Evolutionary conservation across 1,284 basidiomycete genomes (phyloP), one percentile per base, ranked within the genome.

Genomic region (Stygiomarasmius scandens): DNA sequence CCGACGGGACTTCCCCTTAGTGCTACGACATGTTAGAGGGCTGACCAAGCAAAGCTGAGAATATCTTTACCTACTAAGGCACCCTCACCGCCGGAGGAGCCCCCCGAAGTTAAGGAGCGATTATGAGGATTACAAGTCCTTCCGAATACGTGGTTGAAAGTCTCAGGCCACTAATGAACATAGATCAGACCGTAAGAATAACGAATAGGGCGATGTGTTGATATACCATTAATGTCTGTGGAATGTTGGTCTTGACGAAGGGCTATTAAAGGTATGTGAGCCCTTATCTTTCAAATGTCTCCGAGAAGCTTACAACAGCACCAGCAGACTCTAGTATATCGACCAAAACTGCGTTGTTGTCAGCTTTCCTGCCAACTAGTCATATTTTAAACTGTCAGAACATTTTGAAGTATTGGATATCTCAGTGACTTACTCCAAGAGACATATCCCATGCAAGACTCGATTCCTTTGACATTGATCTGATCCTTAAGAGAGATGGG

Each of bases 401-500:
- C 5, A 16, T 41, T 16, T n/a, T 16, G 8, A 5, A n/a, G 4
- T 4, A n/a, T 41, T 41, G 4, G 5, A 41, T 4, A 19, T 41
- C 16, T n/a, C n/a, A n/a, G 14, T 9, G 4, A 12, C 38, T 41
- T n/a, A 41, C 38, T 41, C 82, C 83, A 86, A 22, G 82, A 81
- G 25, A 81, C 81, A 61, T 86, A 86, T n/a, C 82, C 84, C 74
- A 84, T 81, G 2, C 79, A 83, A 0, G 83, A 78, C 58, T 86
- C 84, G 2, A 83, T 67, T 0, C 84, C 86, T 63, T 82, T 77
- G 58, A 89, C 74, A 59, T 73, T 74, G 32, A 89, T 74, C 64
- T 88, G 86, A 65, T 90, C 74, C 63, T 87, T 89, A 55, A 90
- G 63, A 8, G 83, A 86, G 53, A 89, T 73, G 0, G 86, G 86